Conservation (phyloP, 169 alveolate species). For the Besnoitia besnoiti region DNA sequence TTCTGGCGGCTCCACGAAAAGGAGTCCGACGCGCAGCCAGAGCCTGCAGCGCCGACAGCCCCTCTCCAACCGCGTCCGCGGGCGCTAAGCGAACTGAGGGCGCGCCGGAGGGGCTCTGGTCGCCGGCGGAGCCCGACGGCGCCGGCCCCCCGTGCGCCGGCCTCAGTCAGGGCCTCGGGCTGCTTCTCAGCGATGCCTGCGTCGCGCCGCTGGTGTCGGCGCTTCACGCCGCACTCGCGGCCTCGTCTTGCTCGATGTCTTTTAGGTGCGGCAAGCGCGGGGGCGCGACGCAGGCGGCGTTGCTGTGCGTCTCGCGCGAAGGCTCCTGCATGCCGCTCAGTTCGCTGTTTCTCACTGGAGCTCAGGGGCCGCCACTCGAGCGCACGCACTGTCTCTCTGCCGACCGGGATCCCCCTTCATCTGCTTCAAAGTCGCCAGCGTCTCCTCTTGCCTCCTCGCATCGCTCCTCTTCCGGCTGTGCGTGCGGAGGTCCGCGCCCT, state of each 20-base stretch:
- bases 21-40: too few relatives aligned
- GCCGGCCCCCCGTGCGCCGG: neutral
- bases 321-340: too few relatives aligned
- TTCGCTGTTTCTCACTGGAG: too few relatives aligned
- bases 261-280: neutral
- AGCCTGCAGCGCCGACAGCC: too few relatives aligned
- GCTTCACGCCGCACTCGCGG: neutral
- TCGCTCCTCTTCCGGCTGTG: neutral
- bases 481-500: neutral
- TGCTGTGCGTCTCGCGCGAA: too few relatives aligned
- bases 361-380: too few relatives aligned
- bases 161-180: neutral
- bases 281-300: too few relatives aligned
- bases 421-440: neutral
- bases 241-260: neutral
- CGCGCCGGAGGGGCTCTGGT: too few relatives aligned
- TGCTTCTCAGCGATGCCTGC: neutral
- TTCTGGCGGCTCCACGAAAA: too few relatives aligned
- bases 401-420: neutral
- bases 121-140: neutral
- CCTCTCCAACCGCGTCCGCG: too few relatives aligned
- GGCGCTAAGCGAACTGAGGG: too few relatives aligned
- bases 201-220: neutral
- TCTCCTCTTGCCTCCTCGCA: neutral
- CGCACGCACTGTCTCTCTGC: too few relatives aligned